Evolutionary conservation across 345 rosid species (phyloP), one percentile per base, ranked within the genome.

Genomic region (Populus ilicifolia): DNA sequence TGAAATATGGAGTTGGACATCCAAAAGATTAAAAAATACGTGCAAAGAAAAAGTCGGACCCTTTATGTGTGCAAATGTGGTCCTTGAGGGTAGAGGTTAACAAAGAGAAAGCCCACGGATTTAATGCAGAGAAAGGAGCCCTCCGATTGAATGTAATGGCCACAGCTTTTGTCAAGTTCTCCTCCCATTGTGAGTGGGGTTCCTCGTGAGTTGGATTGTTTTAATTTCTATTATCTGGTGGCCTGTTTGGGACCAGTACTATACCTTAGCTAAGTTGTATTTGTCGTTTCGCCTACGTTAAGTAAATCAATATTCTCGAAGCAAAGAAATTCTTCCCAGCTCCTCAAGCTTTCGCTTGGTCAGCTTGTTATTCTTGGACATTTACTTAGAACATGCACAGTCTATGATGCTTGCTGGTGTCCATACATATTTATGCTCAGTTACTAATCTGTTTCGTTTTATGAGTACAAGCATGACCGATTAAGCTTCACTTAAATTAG

Each of bases 31-130:
- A 33, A 33, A 33, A 29, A 44, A 67, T 56, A 56, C 10, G 25
- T 3, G 14, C 13, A n/a, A 56, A n/a, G 63, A n/a, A 56, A 56
- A 9, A 71, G 25, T 75, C 36, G 79, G 80, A 70, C 74, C 78
- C 67, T 76, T 73, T 63, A 35, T 67, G 12, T 17, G 52, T 20
- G 73, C 67, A 14, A 12, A 56, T 20, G 70, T 59, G 84, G 79
- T 81, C 83, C 79, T 36, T 21, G 21, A 2, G 3, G n/a, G 25
- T 39, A 71, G 75, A 59, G 59, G 12, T 52, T 50, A 78, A 67
- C n/a, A 25, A 30, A 80, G 30, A 63, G 72, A 66, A 77, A 16
- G 78, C 82, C 79, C 77, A 59, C 79, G 30, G 78, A 83, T 73
- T 85, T 70, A 83, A 77, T 77, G 82, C 78, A 75, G 25, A 65